Percentiles rank a stretch among this genome's conserved stretches.
Evolutionary conservation across 805 yeast species (phyloP).

Genomic region (Metschnikowia lunata): DNA sequence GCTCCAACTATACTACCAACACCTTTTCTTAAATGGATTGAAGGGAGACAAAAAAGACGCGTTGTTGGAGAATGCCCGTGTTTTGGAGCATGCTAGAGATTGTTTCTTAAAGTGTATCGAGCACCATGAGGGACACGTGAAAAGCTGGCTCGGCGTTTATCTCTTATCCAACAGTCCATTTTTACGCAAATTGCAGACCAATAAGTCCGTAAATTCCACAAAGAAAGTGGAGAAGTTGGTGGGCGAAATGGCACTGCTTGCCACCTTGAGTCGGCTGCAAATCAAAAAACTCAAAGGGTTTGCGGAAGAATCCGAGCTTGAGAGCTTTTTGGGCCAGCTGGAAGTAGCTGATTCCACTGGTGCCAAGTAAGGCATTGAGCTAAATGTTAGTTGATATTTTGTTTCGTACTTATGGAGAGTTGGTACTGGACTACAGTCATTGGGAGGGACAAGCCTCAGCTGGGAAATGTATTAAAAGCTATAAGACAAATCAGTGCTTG

Average conservation of each 20-base stretch:
- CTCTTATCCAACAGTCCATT: constrained; percentile 21
- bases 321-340: too few species aligned
- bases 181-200: constrained; percentile 15
- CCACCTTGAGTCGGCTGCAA: constrained; percentile 18
- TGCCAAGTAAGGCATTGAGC: too few species aligned
- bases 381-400: too few species aligned
- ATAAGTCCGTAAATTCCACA: constrained; percentile 12
- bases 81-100: constrained; percentile 32
- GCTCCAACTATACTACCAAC: constrained; percentile 28
- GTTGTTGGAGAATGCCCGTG: constrained; percentile 21
- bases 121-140: constrained; percentile 59
- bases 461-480: neutral
- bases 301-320: too few species aligned
- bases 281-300: constrained; percentile 15
- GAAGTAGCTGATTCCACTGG: too few species aligned
- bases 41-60: constrained; percentile 27
- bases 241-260: constrained; percentile 22
- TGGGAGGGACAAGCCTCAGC: neutral
- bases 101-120: constrained; percentile 72
- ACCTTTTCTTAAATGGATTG: constrained; percentile 17
- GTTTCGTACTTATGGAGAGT: too few species aligned
- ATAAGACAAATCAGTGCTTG: constrained; percentile 3
- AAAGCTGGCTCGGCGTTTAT: constrained; percentile 73
- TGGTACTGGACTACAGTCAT: too few species aligned
- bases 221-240: constrained; percentile 22